Evolutionary conservation across 1,284 basidiomycete species (phyloP).

Genomic region (Macrocystidia cucumis): DNA sequence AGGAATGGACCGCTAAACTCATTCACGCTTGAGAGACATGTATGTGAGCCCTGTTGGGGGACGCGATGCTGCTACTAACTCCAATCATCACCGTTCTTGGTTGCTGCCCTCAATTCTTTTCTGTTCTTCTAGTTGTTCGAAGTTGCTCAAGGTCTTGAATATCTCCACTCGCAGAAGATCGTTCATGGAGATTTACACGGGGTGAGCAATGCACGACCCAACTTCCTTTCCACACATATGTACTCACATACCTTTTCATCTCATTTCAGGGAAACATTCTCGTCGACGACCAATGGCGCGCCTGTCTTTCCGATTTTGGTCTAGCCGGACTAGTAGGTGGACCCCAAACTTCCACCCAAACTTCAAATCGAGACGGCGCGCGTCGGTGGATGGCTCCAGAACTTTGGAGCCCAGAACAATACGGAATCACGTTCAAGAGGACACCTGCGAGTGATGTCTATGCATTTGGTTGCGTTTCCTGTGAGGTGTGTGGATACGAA

Average conservation of each 20-base stretch:
- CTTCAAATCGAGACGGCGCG: constrained; percentile 8
- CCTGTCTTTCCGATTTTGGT: constrained; percentile 15
- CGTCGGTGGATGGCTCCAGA: constrained; percentile 13
- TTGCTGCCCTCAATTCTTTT: background rate
- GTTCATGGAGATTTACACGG: constrained; percentile 15
- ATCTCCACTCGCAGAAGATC: constrained; percentile 7
- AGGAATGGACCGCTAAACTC: constrained; percentile 7
- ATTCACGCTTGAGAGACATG: no score
- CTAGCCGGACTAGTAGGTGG: constrained; percentile 7
- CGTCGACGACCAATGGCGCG: constrained; percentile 8
- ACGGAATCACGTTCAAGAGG: constrained; percentile 2
- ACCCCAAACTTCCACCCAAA: constrained; percentile 2
- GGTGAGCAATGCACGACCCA: constrained; percentile 4
- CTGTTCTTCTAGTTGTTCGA: background rate
- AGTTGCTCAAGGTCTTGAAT: constrained; percentile 6
- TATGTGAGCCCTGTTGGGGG: constrained; percentile 12
- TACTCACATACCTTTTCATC: no score
- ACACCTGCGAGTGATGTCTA: constrained; percentile 12
- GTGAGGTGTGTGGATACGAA: constrained; percentile 8
- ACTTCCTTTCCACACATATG: no score
- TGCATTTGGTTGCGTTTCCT: constrained; percentile 10
- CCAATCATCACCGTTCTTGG: background rate
- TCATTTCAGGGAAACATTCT: constrained; percentile 13
- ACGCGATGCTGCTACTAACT: background rate
- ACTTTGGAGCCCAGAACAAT: constrained; percentile 6